Conservation (phyloP, 768 basidiomycete species). For the Pisolithus sp. region DNA sequence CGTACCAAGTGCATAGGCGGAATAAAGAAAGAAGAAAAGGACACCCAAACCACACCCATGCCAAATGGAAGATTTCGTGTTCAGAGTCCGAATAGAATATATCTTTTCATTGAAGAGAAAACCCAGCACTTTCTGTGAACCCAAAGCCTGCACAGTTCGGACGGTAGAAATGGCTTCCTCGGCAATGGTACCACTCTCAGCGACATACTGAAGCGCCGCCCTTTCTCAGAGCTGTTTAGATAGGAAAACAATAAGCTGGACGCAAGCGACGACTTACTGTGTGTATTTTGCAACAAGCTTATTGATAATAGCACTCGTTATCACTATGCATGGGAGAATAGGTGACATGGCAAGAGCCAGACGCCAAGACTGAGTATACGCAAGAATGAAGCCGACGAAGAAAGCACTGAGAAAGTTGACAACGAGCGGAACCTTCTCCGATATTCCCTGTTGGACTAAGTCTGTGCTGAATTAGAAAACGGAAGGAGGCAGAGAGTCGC, state of each 20-base stretch:
- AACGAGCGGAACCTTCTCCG: slow-evolving; percentile 77
- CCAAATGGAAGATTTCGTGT: slow-evolving; percentile 53
- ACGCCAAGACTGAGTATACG: slow-evolving; percentile 68
- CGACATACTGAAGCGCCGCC: slow-evolving; percentile 65
- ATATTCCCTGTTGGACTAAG: slow-evolving; percentile 85
- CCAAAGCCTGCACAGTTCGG: slow-evolving; percentile 89
- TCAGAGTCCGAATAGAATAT: slow-evolving; percentile 42
- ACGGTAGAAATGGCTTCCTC: slow-evolving; percentile 92
- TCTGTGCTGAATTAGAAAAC: slow-evolving; percentile 37
- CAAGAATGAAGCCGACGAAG: slow-evolving; percentile 71
- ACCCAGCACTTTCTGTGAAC: slow-evolving; percentile 61
- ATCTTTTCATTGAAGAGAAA: slow-evolving; percentile 64
- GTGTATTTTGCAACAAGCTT: slow-evolving; percentile 55
- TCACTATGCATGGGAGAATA: slow-evolving; percentile 77
- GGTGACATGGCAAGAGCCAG: slow-evolving; percentile 78
- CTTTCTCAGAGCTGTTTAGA: slow-evolving; percentile 16
- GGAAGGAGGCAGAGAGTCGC: background rate
- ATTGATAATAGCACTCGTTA: slow-evolving; percentile 69
- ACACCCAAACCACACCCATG: slow-evolving; percentile 56
- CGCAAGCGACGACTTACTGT: slow-evolving; percentile 42
- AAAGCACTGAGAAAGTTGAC: no score
- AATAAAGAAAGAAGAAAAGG: slow-evolving; percentile 83
- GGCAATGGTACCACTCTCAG: slow-evolving; percentile 75
- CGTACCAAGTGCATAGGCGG: slow-evolving; percentile 62
- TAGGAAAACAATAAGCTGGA: background rate